phyloP scores from a whole-genome alignment of 495 filamentous ascomycete species.

The Daldinia childiae region DNA sequence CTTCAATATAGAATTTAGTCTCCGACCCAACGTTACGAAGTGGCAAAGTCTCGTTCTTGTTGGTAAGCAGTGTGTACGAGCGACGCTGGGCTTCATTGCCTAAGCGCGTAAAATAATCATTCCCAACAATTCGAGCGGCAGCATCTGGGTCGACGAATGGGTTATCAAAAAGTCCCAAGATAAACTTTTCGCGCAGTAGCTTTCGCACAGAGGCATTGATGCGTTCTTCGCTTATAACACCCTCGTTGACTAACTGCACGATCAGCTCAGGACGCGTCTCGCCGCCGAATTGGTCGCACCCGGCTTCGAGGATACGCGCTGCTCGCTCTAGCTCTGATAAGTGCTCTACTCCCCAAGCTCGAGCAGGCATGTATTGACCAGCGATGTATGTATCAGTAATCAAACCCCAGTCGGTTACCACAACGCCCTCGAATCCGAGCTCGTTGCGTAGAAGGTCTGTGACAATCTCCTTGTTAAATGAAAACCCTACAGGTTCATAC shows the following conservation, averaged over 20 bases:
- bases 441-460: conserved; percentile 49
- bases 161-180: conserved; percentile 68
- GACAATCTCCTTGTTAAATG: conserved; percentile 45
- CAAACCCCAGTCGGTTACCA: conserved; percentile 51
- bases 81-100: conserved; percentile 47
- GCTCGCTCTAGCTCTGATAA: conserved; percentile 40
- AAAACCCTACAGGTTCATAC: conserved; percentile 46
- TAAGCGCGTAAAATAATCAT: conserved; percentile 44
- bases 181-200: conserved; percentile 66
- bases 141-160: conserved; percentile 57
- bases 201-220: conserved; percentile 66
- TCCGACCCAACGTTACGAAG: conserved; percentile 19
- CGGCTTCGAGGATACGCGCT: conserved; percentile 45
- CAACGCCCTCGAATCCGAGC: conserved; percentile 51
- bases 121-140: conserved; percentile 46
- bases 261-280: conserved; percentile 50
- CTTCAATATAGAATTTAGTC: conserved; percentile 48
- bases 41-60: conserved; percentile 41
- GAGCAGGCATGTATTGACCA: conserved; percentile 36
- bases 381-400: conserved; percentile 34
- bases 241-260: conserved; percentile 59
- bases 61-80: conserved; percentile 50
- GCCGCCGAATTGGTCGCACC: conserved; percentile 53
- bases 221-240: conserved; percentile 57
- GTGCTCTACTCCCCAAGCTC: conserved; percentile 41